These are phyloP conservation scores for Trichosporon faecale DNA, from an alignment of 1,284 basidiomycete species.

Conservation along the genomic window DNA sequence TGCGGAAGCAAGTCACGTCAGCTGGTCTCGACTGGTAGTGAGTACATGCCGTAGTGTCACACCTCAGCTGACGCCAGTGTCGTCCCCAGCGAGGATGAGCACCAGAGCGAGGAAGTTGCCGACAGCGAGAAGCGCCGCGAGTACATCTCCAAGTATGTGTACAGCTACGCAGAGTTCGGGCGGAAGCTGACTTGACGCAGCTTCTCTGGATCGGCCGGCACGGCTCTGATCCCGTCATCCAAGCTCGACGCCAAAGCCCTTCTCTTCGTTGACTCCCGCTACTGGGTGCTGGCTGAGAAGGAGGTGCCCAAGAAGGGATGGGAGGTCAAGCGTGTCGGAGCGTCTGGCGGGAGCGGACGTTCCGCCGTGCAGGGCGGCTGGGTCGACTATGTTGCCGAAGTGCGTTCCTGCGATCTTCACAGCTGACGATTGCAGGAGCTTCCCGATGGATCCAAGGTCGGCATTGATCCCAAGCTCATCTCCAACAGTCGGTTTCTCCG, in stretches of 20 bases:
- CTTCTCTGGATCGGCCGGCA: slow-evolving; percentile 81
- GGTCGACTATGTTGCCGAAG: slow-evolving; percentile 70
- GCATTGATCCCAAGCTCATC: slow-evolving; percentile 84
- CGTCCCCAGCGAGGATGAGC: slow-evolving; percentile 80
- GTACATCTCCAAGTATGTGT: slow-evolving; percentile 72
- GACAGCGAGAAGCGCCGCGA: slow-evolving; percentile 73
- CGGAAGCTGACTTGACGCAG: slow-evolving; percentile 50
- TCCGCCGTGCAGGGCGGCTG: slow-evolving; percentile 61
- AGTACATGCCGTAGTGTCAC: slow-evolving; percentile 50
- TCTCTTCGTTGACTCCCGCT: slow-evolving; percentile 80
- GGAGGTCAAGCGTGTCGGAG: slow-evolving; percentile 68
- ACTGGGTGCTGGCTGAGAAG: slow-evolving; percentile 78
- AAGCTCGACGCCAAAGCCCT: slow-evolving; percentile 57
- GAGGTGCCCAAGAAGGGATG: slow-evolving; percentile 72
- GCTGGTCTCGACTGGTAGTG: slow-evolving; percentile 81
- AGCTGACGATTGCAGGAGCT: slow-evolving; percentile 53
- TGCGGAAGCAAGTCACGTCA: slow-evolving; percentile 68
- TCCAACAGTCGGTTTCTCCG: slow-evolving; percentile 58
- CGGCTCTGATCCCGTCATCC: slow-evolving; percentile 68
- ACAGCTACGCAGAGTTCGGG: too few relatives aligned
- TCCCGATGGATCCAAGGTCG: slow-evolving; percentile 62
- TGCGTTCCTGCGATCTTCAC: slow-evolving; percentile 28
- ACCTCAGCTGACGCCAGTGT: slow-evolving; percentile 53
- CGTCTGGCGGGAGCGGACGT: slow-evolving; percentile 51
- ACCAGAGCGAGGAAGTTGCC: slow-evolving; percentile 81